These are phyloP conservation scores for Hemerocallis citrina DNA, from an alignment of 106 monocot species.

Conservation along the genomic window DNA sequence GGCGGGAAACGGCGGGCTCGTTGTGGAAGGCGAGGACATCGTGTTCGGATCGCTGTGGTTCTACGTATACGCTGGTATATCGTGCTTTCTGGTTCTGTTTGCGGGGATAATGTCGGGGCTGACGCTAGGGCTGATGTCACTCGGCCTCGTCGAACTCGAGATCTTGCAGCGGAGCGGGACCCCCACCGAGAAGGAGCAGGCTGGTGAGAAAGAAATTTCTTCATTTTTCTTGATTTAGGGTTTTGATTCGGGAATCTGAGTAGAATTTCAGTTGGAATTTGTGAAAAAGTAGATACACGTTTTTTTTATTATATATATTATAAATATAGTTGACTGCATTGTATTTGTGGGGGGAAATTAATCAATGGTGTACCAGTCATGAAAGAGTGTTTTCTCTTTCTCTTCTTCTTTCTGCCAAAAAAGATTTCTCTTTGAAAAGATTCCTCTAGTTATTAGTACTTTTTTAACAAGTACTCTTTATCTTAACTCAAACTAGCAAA, in stretches of 20 bases:
- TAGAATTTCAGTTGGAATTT: neutral
- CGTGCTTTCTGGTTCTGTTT: conserved; percentile 86
- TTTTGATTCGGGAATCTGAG: neutral
- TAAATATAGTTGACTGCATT: no score
- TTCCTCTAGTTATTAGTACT: no score
- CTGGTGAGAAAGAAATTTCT: conserved; percentile 33
- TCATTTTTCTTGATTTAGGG: neutral
- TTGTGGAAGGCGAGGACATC: conserved; percentile 38
- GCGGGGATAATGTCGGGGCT: conserved; percentile 98
- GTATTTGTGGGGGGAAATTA: no score
- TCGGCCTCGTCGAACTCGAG: conserved; percentile 97
- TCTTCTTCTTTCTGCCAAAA: no score
- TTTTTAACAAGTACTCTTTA: no score
- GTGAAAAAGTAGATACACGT: no score
- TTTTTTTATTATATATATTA: no score
- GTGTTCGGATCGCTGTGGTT: conserved; percentile 55
- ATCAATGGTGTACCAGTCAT: no score
- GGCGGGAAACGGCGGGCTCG: conserved; percentile 5
- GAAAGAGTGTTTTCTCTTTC: no score
- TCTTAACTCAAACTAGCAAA: no score
- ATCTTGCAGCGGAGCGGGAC: conserved; percentile 90
- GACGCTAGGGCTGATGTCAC: conserved; percentile 92
- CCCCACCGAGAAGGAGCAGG: conserved; percentile 75
- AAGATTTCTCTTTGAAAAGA: no score
- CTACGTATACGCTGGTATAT: conserved; percentile 69